Conservation (phyloP, 495 filamentous ascomycete genomes). For the Penicillium subrubescens region DNA sequence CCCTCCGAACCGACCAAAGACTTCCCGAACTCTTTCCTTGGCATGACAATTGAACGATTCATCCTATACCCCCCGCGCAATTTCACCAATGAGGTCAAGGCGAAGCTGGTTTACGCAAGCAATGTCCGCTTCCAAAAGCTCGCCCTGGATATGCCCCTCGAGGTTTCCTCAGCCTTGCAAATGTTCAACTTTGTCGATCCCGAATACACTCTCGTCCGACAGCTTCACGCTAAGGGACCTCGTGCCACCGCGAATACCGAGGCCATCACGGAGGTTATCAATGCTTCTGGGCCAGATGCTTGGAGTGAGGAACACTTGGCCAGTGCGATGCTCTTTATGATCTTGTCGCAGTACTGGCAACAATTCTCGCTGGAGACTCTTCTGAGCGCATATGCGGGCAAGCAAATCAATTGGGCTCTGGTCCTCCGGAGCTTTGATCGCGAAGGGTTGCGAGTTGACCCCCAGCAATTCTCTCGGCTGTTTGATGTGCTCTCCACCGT, state of each 20-base stretch:
- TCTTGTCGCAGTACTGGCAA: slow-evolving; percentile 64
- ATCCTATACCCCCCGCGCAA: slow-evolving; percentile 78
- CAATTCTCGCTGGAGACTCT: slow-evolving; percentile 75
- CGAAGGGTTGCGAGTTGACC: slow-evolving; percentile 70
- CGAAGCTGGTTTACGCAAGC: slow-evolving; percentile 65
- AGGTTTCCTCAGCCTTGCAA: slow-evolving; percentile 73
- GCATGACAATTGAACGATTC: slow-evolving; percentile 76
- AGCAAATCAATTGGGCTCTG: slow-evolving; percentile 75
- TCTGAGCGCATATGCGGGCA: slow-evolving; percentile 61
- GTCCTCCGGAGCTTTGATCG: slow-evolving; percentile 85
- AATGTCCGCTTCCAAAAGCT: slow-evolving; percentile 67
- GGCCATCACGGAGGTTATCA: slow-evolving; percentile 62
- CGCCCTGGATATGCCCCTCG: slow-evolving; percentile 62
- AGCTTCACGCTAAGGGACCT: slow-evolving; percentile 76
- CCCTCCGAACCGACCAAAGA: slow-evolving; percentile 63
- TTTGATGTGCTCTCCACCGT: slow-evolving; percentile 74
- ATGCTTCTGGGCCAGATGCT: slow-evolving; percentile 63
- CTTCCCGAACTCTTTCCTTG: slow-evolving; percentile 65
- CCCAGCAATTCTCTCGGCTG: slow-evolving; percentile 76
- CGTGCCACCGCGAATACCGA: slow-evolving; percentile 56
- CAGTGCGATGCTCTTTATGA: slow-evolving; percentile 79
- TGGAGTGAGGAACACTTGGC: slow-evolving; percentile 83
- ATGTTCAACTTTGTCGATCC: slow-evolving; percentile 70
- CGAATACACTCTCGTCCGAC: slow-evolving; percentile 66
- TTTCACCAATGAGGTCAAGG: slow-evolving; percentile 74